Evolutionary conservation across 495 filamentous ascomycete species (phyloP), one percentile per base, ranked within the genome.

Genomic region (Aspergillus biplanus): DNA sequence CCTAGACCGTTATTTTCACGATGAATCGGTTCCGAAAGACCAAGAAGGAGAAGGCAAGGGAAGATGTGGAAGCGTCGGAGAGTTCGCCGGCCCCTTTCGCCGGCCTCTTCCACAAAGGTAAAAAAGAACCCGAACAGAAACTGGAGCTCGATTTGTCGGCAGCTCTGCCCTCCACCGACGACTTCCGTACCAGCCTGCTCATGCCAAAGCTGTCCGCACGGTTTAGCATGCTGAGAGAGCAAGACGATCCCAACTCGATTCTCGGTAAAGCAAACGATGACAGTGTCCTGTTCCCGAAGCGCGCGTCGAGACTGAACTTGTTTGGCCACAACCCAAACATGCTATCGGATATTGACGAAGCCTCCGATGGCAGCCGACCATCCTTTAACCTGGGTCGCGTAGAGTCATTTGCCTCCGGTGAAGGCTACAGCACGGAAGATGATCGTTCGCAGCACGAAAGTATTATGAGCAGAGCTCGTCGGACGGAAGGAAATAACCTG

Each of bases 111-210:
- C 70, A 71, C 53, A 75, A 77, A 56, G 64, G 53, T 58, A 77
- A 76, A 65, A 75, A 81, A 46, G 59, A 85, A 65, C 70, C 86
- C 83, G 57, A 86, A 81, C 64, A 84, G 35, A 89, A 88, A 71
- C 80, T 80, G 15, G 80, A 92, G 34, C 67, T 97, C 46, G 89
- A 98, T 62, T 76, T 97, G 16, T 73, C 88, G 4, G 79, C 74
- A 21, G 94, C 86, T 5, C 79, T 99, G 6, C 95, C 95, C 4
- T 83, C 93, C 0, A 85, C 80, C 16, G 93, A 98, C 71, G 86
- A 97, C 75, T 98, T 99, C 67, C 89, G 95, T n/a, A 99, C 95
- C 6, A 98, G 96, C 78, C 75, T 98, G 50, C 75, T 99, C 31
- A 97, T 99, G 95, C 91, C 92, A 6, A 95, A 93, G 53, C 81